Percentiles rank a stretch among this genome's conserved stretches.
Evolutionary conservation across 495 filamentous ascomycete genomes (phyloP).

Genomic region (Clavariopsis aquatica): DNA sequence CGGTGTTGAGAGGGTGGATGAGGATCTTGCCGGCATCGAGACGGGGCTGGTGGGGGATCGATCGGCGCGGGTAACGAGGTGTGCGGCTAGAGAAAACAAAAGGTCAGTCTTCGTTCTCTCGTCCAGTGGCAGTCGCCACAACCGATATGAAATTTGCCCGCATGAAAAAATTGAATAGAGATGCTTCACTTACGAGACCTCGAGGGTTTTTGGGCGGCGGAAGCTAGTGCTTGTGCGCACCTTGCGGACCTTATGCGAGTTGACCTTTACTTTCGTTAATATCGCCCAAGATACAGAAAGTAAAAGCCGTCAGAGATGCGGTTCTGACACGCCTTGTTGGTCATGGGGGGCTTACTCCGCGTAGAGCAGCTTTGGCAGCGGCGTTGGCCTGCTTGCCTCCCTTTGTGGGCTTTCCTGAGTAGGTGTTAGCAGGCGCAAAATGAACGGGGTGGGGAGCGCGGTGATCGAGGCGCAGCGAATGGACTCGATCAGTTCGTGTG

Average conservation of each 20-base stretch:
- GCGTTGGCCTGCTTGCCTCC: slow-evolving; percentile 75
- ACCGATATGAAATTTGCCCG: background rate
- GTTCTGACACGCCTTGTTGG: slow-evolving; percentile 48
- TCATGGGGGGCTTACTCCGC: slow-evolving; percentile 64
- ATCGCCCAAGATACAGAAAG: slow-evolving; percentile 33
- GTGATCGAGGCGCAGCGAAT: background rate
- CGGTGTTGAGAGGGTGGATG: slow-evolving; percentile 77
- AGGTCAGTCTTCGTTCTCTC: background rate
- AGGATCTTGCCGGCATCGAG: slow-evolving; percentile 72
- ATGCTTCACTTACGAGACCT: slow-evolving; percentile 59
- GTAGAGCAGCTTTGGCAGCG: slow-evolving; percentile 90
- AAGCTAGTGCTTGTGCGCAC: slow-evolving; percentile 90
- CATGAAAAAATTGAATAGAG: background rate
- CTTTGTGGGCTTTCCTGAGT: slow-evolving; percentile 63
- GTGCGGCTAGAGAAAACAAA: slow-evolving; percentile 52
- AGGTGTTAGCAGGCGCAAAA: slow-evolving; percentile 22
- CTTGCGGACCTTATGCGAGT: slow-evolving; percentile 89
- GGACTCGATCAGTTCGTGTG: background rate
- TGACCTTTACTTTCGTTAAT: slow-evolving; percentile 52
- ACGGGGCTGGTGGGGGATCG: slow-evolving; percentile 81
- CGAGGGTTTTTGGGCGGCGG: slow-evolving; percentile 94
- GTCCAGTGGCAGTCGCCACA: background rate
- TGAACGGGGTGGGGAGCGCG: slow-evolving; percentile 4
- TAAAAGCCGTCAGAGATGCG: slow-evolving; percentile 49
- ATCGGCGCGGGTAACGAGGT: slow-evolving; percentile 97